These are phyloP conservation scores for Trypanosomatidae sp. DNA, from an alignment of 208 protist species.

Conservation along the genomic window DNA sequence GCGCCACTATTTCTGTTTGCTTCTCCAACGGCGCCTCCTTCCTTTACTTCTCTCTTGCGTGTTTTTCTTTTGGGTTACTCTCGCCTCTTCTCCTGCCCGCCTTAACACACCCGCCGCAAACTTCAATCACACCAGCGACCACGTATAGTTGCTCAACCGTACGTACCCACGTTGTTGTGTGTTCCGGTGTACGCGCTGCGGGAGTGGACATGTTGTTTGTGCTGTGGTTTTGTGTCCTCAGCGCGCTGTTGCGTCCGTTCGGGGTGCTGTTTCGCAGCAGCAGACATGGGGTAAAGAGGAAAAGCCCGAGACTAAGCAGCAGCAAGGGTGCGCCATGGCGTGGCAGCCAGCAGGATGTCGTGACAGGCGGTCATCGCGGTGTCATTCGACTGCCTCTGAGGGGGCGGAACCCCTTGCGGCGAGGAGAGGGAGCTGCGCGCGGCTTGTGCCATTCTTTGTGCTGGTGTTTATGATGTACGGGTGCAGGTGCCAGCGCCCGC, in stretches of 20 bases:
- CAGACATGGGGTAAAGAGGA: too few relatives aligned
- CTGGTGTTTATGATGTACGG: neutral
- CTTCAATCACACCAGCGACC: too few relatives aligned
- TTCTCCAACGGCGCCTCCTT: neutral
- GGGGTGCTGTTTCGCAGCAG: too few relatives aligned
- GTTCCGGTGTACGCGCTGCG: neutral
- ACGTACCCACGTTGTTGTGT: neutral
- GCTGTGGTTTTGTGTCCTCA: neutral
- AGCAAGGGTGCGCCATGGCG: neutral
- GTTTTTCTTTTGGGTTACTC: slow-evolving; percentile 3
- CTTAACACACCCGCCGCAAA: neutral
- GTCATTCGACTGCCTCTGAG: neutral
- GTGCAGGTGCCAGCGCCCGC: neutral
- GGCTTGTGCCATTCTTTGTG: neutral
- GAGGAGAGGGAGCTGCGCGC: neutral
- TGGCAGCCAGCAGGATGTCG: neutral
- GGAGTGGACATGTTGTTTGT: neutral
- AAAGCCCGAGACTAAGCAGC: neutral
- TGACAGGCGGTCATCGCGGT: neutral
- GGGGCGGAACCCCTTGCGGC: neutral
- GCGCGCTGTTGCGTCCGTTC: neutral
- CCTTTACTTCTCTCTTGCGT: neutral
- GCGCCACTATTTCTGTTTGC: neutral
- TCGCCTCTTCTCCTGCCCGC: neutral
- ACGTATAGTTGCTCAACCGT: too few relatives aligned